Base-by-base conservation (phyloP, 805 yeast species). In the Candida patagonica region DNA sequence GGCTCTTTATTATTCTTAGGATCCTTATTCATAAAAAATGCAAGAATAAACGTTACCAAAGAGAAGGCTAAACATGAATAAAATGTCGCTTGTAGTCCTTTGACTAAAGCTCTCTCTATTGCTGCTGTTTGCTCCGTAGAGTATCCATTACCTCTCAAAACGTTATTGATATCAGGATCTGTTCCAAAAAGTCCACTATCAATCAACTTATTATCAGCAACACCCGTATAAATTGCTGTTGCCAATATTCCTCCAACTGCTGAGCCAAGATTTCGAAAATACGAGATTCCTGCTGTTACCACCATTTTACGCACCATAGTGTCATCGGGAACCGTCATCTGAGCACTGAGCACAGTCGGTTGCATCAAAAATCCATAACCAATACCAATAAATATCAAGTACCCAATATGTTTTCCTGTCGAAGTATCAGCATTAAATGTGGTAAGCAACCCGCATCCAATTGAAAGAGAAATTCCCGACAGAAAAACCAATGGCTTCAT, bases 261-360 rank as follows among this genome's bases (percentile, higher is more conserved):
- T 32, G 71, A 70, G 17, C 71, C 73, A 16, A 71, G 42, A 2
- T 67, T 50, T 51, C 78, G 63, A 13, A 51, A 51, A 48, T 71
- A 69, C 45, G 65, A 66, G 34, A 68, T 34, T 40, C 65, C 56
- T 0, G 74, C 55, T 4, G 77, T 71, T 1, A 72, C 61, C 57
- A 73, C 50, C 35, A 74, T 70, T 5, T 63, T 59, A 1, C 70
- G 64, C 8, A 78, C 78, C 4, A 70, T 64, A 1, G 59, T 52
- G 44, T 71, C 70, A 22, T 16, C 33, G 25, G 80, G 79, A 3
- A 77, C 76, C 17, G 61, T 56, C 2, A 73, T 46, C 51, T 74
- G 80, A 3, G 68, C 60, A 4, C 66, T 51, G 13, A 70, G 49
- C 26, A 69, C 54, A 10, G 63, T 47, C 1, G 71, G 55, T 51